Base-by-base conservation (phyloP, 805 yeast species). In the Brettanomyces bruxellensis region DNA sequence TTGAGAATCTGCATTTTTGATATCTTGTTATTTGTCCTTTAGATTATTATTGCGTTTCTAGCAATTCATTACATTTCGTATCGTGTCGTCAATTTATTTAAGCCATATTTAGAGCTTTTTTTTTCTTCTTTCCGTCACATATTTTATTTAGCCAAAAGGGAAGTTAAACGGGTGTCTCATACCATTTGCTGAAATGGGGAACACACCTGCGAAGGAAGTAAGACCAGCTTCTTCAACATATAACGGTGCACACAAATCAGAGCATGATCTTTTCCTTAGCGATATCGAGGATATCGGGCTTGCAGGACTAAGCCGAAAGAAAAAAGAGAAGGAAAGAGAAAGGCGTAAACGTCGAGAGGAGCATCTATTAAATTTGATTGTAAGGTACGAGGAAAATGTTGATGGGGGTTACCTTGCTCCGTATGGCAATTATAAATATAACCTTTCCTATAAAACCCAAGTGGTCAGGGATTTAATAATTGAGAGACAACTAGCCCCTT, bases 401-500 rank as follows among this genome's bases (percentile, higher is more conserved):
- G 98, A 93, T 65, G 99, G 99, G 18, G 99, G 99, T 2, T 89
- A 69, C 59, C 66, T 91, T 51, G 96, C 95, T 1, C 96, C 98
- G 0, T 86, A 77, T 64, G 97, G 97, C 2, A 85, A 86, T 32
- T 91, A 91, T 64, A 77, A 81, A 51, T 80, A 84, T 41, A 82
- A 80, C 54, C 62, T 83, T 46, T 95, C 86, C 61, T 91, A 79
- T 66, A 76, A 83, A 56, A 75, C 85, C 13, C 76, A 75, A 13
- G 69, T 83, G 3, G 97, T 93, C n/a, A 74, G 86, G 45, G 74
- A 68, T 14, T 68, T 85, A 37, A 84, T 91, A 23, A 68, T 81
- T 18, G 76, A 77, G 30, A 73, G 99, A 43, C 75, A 73, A 54
- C 57, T 91, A 37, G 89, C 97, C 0, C 98, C 99, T 1, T 91